These are phyloP conservation scores for Vararia minispora DNA, from an alignment of 768 basidiomycete genomes.

Conservation along the genomic window DNA sequence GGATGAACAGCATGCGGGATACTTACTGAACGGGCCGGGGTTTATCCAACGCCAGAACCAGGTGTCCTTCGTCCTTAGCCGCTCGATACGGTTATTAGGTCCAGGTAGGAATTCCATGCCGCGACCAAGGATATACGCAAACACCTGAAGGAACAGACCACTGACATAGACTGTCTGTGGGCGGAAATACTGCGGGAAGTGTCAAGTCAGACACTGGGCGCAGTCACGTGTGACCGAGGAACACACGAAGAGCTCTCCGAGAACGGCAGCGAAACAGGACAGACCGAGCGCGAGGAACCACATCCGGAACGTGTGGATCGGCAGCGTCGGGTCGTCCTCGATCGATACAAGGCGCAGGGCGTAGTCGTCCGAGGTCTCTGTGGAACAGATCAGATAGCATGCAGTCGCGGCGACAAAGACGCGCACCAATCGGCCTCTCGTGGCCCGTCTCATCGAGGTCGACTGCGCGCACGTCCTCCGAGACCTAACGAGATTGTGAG, in stretches of 20 bases:
- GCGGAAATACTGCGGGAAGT: conserved; percentile 12
- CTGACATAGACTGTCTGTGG: conserved; percentile 16
- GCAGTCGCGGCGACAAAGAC: not conserved
- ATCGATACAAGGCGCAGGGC: conserved; percentile 39
- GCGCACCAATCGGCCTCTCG: conserved; percentile 37
- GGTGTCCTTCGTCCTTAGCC: conserved; percentile 18
- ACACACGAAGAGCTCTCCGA: conserved; percentile 36
- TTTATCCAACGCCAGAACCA: conserved; percentile 20
- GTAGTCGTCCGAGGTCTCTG: conserved; percentile 35
- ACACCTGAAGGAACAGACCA: conserved; percentile 16
- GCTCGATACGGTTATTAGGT: conserved; percentile 3
- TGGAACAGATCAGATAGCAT: not conserved
- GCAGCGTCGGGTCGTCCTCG: conserved; percentile 31
- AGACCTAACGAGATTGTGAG: conserved; percentile 7
- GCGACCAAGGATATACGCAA: conserved; percentile 19
- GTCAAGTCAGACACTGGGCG: conserved; percentile 6
- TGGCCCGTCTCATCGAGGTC: conserved; percentile 37
- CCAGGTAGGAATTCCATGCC: conserved; percentile 19
- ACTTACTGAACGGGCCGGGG: conserved; percentile 18
- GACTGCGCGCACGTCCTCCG: conserved; percentile 19
- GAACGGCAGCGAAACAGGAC: conserved; percentile 22
- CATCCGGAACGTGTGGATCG: conserved; percentile 20
- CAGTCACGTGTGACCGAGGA: not conserved
- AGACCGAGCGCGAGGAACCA: conserved; percentile 22
- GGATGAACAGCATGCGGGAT: not conserved